Conservation (phyloP, 2,329 filamentous ascomycete genomes). For the Diaporthe destruens region DNA sequence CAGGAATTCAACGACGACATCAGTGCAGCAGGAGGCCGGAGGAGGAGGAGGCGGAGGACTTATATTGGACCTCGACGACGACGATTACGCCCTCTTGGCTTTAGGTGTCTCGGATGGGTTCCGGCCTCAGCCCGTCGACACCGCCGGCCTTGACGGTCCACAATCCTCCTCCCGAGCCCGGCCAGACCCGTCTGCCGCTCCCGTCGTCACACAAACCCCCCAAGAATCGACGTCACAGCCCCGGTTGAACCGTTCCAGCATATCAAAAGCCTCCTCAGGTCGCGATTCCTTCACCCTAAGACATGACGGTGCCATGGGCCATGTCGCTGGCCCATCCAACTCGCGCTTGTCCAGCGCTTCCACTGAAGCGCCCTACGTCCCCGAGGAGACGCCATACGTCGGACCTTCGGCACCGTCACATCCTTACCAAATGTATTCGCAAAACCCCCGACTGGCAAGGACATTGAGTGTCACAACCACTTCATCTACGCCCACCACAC, state of each 20-base stretch:
- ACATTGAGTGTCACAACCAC: conserved; percentile 74
- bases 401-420: conserved; percentile 82
- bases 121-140: conserved; percentile 25
- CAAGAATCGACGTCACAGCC: conserved; percentile 20
- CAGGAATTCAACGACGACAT: conserved; percentile 38
- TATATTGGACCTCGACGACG: conserved; percentile 31
- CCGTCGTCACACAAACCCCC: conserved; percentile 5
- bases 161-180: conserved; percentile 14
- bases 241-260: conserved; percentile 63
- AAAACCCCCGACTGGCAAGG: conserved; percentile 80
- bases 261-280: conserved; percentile 63
- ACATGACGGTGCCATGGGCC: conserved; percentile 61
- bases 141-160: conserved; percentile 2
- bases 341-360: conserved; percentile 51
- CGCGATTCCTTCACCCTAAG: conserved; percentile 65
- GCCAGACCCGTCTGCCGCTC: conserved; percentile 8
- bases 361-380: conserved; percentile 54
- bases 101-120: conserved; percentile 41
- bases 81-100: conserved; percentile 39
- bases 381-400: conserved; percentile 74
- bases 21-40: conserved; percentile 33
- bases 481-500: conserved; percentile 53
- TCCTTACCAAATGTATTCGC: conserved; percentile 87
- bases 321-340: conserved; percentile 44
- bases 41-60: neutral